Base-by-base conservation (phyloP, 805 yeast species). In the Vanderwaltozyma polyspora region DNA sequence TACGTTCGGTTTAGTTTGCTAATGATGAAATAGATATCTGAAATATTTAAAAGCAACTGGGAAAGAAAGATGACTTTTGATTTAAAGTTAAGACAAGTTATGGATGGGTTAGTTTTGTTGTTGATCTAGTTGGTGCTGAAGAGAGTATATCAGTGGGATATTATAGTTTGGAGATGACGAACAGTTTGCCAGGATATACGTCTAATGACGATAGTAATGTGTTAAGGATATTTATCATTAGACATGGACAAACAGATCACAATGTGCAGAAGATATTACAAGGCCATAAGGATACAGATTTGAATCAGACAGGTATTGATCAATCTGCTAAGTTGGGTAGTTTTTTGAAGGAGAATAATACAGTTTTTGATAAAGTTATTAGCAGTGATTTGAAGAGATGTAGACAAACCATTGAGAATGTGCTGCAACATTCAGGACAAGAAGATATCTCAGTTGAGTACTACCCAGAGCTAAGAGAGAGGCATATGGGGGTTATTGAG, bases 211-310 rank as follows among this genome's bases (percentile, higher is more conserved):
- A 67, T 42, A 46, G 55, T 3, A 42, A 52, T 5, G 44, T 56
- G 7, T 51, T 72, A 2, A 60, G 81, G 18, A 46, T 81, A 3
- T 77, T 79, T 43, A 54, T 83, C 5, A 72, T 84, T 4, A 71
- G 95, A 48, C 95, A 84, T 47, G 95, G 94, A 1, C 91, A 80
- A 52, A 84, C 95, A 0, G 76, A 76, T 37, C 76, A 78, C 55
- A 84, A 84, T 51, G 65, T 67, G 25, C 51, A 68, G 34, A 78
- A 74, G 56, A 78, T 79, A 32, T 56, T 84, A 25, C 95, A 84
- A 56, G 95, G 95, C 1, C 94, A 84, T 49, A 48, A 47, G 29
- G 79, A 84, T 49, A 72, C 76, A 4, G 68, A 72, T 14, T 50
- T 85, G 35, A 83, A 83, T 48, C 68, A 59, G 0, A 64, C 62